Conservation (phyloP, 1,284 basidiomycete genomes). For the Phellinidium pouzarii region DNA sequence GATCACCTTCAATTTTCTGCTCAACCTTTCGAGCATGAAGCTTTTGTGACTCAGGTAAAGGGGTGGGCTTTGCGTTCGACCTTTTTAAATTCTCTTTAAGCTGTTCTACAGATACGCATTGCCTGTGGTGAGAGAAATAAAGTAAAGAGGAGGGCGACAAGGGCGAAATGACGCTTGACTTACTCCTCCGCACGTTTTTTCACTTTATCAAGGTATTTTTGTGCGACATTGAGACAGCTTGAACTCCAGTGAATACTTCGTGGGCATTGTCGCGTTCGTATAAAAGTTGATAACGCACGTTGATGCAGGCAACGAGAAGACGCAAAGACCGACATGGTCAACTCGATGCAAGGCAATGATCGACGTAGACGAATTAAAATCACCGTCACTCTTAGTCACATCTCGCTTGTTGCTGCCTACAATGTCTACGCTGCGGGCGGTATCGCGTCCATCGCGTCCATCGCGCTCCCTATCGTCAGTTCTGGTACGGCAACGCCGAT, state of each 20-base stretch:
- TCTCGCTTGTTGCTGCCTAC: neutral
- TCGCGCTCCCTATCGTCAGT: slow-evolving; percentile 7
- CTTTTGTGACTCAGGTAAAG: slow-evolving; percentile 24
- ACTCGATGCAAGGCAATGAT: neutral
- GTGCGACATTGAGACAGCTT: slow-evolving; percentile 6
- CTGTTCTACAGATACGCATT: slow-evolving; percentile 36
- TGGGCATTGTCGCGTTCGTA: neutral
- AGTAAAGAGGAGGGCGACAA: slow-evolving; percentile 4
- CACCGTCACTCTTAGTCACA: neutral
- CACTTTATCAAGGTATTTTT: slow-evolving; percentile 44
- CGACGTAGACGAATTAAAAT: too few species aligned
- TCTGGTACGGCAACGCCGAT: slow-evolving; percentile 8
- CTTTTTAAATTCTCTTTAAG: slow-evolving; percentile 32
- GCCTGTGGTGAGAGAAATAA: slow-evolving; percentile 27
- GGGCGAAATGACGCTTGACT: slow-evolving; percentile 24
- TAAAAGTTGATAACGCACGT: neutral
- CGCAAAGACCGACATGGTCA: neutral
- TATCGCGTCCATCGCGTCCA: slow-evolving; percentile 11
- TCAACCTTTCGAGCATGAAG: slow-evolving; percentile 22
- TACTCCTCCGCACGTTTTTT: slow-evolving; percentile 39
- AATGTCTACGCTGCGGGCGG: slow-evolving; percentile 17
- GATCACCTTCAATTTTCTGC: slow-evolving; percentile 16
- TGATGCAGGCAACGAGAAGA: neutral
- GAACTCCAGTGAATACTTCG: neutral
- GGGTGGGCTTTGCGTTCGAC: slow-evolving; percentile 21